A percentile compares a stretch with the other conserved stretches of the same genome.
Evolutionary conservation across 371 early-diverging fungal species (phyloP).

Genomic region (Apophysomyces ossiformis): DNA sequence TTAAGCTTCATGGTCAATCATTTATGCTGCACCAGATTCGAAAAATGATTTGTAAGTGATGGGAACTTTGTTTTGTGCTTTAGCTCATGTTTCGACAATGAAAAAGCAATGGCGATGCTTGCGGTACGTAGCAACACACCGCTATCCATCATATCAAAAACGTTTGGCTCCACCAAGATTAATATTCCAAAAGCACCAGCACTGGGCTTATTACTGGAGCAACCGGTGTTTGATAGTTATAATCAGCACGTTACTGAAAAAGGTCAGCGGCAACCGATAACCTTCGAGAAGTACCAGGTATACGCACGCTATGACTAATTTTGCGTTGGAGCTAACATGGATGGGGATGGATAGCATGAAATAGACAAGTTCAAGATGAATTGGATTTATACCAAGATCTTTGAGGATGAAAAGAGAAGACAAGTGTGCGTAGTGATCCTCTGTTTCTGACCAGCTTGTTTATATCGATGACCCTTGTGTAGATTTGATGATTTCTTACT

Average conservation of each 20-base stretch:
- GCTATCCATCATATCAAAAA: constrained; percentile 57
- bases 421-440: constrained; percentile 42
- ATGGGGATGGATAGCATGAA: constrained; percentile 49
- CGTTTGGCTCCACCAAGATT: constrained; percentile 70
- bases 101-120: constrained; percentile 77
- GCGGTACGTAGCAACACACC: constrained; percentile 78
- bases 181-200: constrained; percentile 99
- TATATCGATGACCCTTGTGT: background rate
- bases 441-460: background rate
- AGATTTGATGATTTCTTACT: constrained; percentile 79
- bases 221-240: constrained; percentile 73
- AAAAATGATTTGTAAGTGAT: constrained; percentile 92
- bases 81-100: background rate
- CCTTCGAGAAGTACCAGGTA: constrained; percentile 56
- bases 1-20: constrained; percentile 96
- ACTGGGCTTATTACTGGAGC: constrained; percentile 91
- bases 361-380: constrained; percentile 85
- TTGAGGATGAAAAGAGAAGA: constrained; percentile 69
- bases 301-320: background rate
- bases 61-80: too few relatives aligned
- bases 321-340: constrained; percentile 2
- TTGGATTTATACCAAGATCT: constrained; percentile 79
- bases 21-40: constrained; percentile 99
- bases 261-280: constrained; percentile 39
- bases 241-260: constrained; percentile 53